These are phyloP conservation scores for Theobroma grandiflorum DNA, from an alignment of 441 rosid species.

Conservation along the genomic window DNA sequence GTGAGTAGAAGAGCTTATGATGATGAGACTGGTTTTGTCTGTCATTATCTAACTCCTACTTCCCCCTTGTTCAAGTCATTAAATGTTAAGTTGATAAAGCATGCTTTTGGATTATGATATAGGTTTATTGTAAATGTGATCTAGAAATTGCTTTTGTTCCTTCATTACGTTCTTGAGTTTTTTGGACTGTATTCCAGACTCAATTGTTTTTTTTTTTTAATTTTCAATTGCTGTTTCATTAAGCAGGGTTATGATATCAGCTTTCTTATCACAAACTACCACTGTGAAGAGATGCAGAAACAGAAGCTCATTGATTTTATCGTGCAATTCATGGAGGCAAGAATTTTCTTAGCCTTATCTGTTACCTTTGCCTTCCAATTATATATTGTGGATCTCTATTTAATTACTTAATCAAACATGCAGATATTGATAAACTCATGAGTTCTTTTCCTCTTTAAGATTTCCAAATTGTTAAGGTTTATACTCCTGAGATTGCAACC, in stretches of 20 bases:
- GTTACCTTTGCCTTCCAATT: not conserved
- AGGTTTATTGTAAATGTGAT: not conserved
- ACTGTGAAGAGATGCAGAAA: slow-evolving; percentile 98
- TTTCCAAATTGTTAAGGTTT: not conserved
- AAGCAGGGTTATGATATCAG: slow-evolving; percentile 95
- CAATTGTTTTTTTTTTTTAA: too few relatives aligned
- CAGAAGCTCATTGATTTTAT: slow-evolving; percentile 94
- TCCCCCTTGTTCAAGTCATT: not conserved
- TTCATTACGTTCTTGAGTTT: not conserved
- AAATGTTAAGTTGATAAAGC: slow-evolving; percentile 2
- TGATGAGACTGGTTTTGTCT: slow-evolving; percentile 19
- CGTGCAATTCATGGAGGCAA: slow-evolving; percentile 97
- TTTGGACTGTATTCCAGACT: not conserved
- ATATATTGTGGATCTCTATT: not conserved
- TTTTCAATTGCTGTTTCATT: slow-evolving; percentile 19
- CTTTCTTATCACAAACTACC: slow-evolving; percentile 96
- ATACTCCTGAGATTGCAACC: not conserved
- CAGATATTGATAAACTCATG: not conserved
- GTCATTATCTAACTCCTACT: not conserved
- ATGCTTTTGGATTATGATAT: not conserved
- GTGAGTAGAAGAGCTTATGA: not conserved
- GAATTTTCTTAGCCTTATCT: slow-evolving; percentile 36
- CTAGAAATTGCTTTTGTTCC: not conserved
- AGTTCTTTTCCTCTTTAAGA: not conserved
- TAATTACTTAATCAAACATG: not conserved